These are phyloP conservation scores for Smithsoniella earleae DNA, from an alignment of 163 green algal genomes.

Conservation along the genomic window DNA sequence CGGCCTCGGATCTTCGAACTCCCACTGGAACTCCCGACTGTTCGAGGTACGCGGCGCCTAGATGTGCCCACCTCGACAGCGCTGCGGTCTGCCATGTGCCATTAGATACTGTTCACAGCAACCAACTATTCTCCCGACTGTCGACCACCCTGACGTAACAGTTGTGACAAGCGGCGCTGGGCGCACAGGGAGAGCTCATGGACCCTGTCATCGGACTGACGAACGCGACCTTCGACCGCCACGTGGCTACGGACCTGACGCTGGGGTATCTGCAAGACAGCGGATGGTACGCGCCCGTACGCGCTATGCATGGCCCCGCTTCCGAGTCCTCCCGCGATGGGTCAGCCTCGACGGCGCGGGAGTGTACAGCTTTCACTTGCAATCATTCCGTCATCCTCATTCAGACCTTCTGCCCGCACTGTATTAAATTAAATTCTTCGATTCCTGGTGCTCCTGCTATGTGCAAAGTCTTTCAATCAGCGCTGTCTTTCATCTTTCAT, in stretches of 20 bases:
- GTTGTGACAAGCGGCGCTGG: not conserved
- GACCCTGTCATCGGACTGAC: not conserved
- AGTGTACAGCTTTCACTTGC: too few species aligned
- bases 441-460: not conserved
- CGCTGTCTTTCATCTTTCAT: too few species aligned
- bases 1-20: not conserved
- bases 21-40: constrained; percentile 1
- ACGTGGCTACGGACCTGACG: constrained; percentile 3
- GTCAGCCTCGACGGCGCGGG: too few species aligned
- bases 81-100: too few species aligned
- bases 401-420: not conserved
- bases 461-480: not conserved
- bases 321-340: not conserved
- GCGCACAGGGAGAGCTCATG: constrained; percentile 14
- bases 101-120: not conserved
- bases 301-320: not conserved
- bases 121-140: not conserved
- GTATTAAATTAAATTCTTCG: too few species aligned
- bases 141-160: not conserved
- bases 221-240: not conserved
- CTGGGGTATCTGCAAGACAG: not conserved
- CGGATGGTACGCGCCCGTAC: not conserved
- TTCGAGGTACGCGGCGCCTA: constrained; percentile 5
- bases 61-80: too few species aligned
- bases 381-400: not conserved